phyloP scores from a whole-genome alignment of 345 rosid species.

The Chamaenerion angustifolium region DNA sequence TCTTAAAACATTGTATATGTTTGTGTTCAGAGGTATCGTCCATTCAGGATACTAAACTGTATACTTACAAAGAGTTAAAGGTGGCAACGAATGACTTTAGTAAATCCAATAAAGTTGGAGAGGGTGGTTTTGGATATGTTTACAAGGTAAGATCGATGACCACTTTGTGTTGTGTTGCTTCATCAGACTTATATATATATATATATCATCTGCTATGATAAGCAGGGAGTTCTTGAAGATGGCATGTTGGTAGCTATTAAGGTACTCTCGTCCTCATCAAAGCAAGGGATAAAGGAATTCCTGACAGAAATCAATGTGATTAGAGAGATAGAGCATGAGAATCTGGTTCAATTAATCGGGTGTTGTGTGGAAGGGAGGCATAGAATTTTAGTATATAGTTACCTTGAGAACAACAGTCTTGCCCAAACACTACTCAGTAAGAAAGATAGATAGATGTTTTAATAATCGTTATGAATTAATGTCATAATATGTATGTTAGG shows the following conservation, averaged over 20 bases:
- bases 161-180: neutral
- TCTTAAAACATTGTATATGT: too few species aligned
- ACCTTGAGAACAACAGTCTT: conserved; percentile 4
- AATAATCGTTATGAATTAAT: neutral
- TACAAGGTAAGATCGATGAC: neutral
- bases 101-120: conserved; percentile 3
- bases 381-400: conserved; percentile 4
- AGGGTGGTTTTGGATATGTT: conserved; percentile 7
- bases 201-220: too few species aligned
- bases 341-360: conserved; percentile 7
- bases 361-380: conserved; percentile 8
- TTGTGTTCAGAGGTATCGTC: neutral
- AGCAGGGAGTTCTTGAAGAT: conserved; percentile 3
- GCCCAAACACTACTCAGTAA: conserved; percentile 4
- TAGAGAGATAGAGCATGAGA: conserved; percentile 3
- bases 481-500: too few species aligned
- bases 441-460: neutral
- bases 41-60: conserved; percentile 2
- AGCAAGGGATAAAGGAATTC: conserved; percentile 4
- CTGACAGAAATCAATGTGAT: neutral
- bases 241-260: conserved; percentile 2
- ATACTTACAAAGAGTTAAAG: conserved; percentile 1
- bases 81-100: conserved; percentile 3
- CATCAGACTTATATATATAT: neutral
- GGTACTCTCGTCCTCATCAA: conserved; percentile 3